A percentile compares a stretch with the other conserved stretches of the same genome.
These are phyloP conservation scores for Kernera saxatilis DNA, from an alignment of 345 rosid species.

Conservation along the genomic window DNA sequence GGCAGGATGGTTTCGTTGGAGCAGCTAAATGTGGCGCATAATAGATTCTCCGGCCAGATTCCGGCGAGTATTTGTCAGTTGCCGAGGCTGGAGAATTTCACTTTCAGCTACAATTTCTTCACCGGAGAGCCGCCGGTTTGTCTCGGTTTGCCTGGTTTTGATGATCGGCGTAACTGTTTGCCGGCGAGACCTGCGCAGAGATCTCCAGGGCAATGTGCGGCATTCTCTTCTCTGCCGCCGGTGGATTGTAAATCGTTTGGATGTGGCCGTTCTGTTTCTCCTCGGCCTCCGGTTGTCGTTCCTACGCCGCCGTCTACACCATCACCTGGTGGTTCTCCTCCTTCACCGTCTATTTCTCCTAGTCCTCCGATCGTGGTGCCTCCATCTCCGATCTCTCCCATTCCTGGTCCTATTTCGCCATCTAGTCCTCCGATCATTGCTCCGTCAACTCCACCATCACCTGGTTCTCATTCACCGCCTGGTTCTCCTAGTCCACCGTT, in stretches of 20 bases:
- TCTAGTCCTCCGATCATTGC: conserved; percentile 3
- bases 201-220: conserved; percentile 52
- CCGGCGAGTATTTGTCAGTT: conserved; percentile 57
- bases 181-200: conserved; percentile 62
- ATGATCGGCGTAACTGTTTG: conserved; percentile 63
- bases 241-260: conserved; percentile 64
- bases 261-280: conserved; percentile 61
- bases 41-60: conserved; percentile 59
- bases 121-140: conserved; percentile 72
- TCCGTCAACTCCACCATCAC: conserved; percentile 31
- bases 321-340: conserved; percentile 41
- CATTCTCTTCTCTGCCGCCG: conserved; percentile 42
- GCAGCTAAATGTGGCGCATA: conserved; percentile 70
- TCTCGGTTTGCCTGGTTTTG: conserved; percentile 37
- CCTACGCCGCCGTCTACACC: conserved; percentile 53
- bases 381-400: conserved; percentile 21
- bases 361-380: conserved; percentile 22
- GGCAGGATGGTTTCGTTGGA: conserved; percentile 64
- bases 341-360: conserved; percentile 15
- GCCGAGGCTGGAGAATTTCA: conserved; percentile 62
- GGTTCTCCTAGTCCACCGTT: conserved; percentile 41
- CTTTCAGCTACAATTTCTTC: conserved; percentile 64
- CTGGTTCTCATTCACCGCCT: conserved; percentile 24
- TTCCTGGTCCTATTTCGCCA: conserved; percentile 25
- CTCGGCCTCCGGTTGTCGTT: conserved; percentile 55